Conservation (phyloP, 2,329 filamentous ascomycete species). For the Zarea fungicola region DNA sequence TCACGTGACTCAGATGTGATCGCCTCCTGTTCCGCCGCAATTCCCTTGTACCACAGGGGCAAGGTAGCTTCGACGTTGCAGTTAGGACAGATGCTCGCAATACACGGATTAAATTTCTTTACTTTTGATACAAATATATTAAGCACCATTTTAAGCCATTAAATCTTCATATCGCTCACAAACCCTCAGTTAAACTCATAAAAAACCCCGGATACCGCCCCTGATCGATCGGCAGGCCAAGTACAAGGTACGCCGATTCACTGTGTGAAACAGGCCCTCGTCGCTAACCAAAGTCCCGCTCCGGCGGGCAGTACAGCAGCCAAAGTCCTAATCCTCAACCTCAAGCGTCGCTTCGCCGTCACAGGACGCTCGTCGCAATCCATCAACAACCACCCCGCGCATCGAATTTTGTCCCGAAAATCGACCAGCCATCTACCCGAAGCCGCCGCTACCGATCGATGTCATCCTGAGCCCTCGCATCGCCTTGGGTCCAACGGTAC, state of each 20-base stretch:
- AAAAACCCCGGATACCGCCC: no score
- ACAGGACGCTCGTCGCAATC: conserved; percentile 43
- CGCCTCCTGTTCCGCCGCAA: neutral
- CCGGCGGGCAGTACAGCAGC: conserved; percentile 7
- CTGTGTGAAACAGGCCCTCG: neutral
- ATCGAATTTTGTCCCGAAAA: conserved; percentile 36
- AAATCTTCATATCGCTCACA: no score
- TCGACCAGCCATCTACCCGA: conserved; percentile 43
- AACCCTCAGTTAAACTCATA: no score
- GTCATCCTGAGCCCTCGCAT: conserved; percentile 42
- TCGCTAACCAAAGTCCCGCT: conserved; percentile 13
- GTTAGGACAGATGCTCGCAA: neutral
- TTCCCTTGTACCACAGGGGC: neutral
- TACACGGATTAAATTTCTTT: no score
- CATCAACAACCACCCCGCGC: conserved; percentile 46
- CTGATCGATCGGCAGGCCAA: no score
- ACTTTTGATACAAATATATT: no score
- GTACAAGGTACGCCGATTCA: conserved; percentile 11
- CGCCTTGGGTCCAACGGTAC: conserved; percentile 44
- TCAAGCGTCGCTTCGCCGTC: conserved; percentile 50
- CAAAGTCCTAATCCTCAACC: conserved; percentile 42
- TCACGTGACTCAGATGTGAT: conserved; percentile 6
- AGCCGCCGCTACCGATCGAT: conserved; percentile 47
- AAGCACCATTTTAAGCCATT: no score
- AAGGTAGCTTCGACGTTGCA: conserved; percentile 5